Evolutionary conservation across 805 yeast species (phyloP), one percentile per base, ranked within the genome.

Genomic region (Kazachstania kunashirensis): DNA sequence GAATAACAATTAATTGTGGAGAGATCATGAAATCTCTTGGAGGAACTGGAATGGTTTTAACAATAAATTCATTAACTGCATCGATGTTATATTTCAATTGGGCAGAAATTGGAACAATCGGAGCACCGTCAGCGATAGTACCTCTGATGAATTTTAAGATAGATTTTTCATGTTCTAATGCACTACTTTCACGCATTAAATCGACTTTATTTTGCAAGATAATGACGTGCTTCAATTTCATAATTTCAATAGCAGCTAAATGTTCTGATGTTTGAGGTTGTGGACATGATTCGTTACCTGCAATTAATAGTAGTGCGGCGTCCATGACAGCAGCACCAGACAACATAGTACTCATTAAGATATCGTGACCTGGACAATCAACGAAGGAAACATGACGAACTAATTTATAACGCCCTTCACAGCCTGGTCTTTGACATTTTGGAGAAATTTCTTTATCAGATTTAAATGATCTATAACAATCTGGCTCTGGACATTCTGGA

Each of bases 281-380:
- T 43, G 99, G 99, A 71, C 99, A 92, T 38, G 95, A 77, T 73
- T 92, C 99, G 62, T 92, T 92, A 66, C 97, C 98, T 20, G 98
- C 99, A 59, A 92, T 80, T 48, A 92, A 73, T 57, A 92, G 70
- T 44, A 92, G 70, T 2, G 99, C 99, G 39, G 99, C 99, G 66
- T 92, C 99, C 99, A 92, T 92, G 47, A 92, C 99, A 13, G 99
- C 99, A 25, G 99, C 99, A 61, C 99, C 99, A 32, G 97, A 88
- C 76, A 92, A 79, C 99, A 92, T 92, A 49, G 99, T 92, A 74
- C 96, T 86, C 99, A 92, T 92, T 63, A 92, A 79, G 70, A 92
- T 94, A 71, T 92, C 99, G 83, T 92, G 99, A 64, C 99, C 99
- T 43, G 99, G 99, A 71, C 98, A 94, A 71, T 92, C 99, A 44